phyloP scores from a whole-genome alignment of 2,329 filamentous ascomycete species.

The Helotiales sp. region DNA sequence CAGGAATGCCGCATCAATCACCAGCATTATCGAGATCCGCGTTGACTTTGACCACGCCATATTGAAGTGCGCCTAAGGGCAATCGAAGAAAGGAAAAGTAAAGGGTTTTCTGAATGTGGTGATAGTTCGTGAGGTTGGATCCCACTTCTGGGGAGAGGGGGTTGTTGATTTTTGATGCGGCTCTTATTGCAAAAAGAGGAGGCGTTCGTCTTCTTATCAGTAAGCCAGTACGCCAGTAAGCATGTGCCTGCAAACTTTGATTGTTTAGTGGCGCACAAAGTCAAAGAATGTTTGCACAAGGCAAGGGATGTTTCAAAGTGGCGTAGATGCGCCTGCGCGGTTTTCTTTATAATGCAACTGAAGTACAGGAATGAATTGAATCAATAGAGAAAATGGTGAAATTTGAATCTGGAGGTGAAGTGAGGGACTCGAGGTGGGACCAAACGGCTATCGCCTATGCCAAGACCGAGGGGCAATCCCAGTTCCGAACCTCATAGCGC shows the following conservation, averaged over 20 bases:
- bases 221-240: too few species aligned
- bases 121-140: neutral
- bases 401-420: neutral
- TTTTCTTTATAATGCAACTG: neutral
- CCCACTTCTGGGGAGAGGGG: neutral
- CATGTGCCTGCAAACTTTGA: neutral
- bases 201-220: neutral
- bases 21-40: slow-evolving; percentile 90
- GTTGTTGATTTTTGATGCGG: slow-evolving; percentile 6
- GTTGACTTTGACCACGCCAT: slow-evolving; percentile 94
- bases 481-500: too few species aligned
- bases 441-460: neutral
- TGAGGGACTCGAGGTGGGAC: too few species aligned
- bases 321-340: neutral
- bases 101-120: neutral
- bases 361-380: slow-evolving; percentile 1
- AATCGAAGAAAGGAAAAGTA: neutral
- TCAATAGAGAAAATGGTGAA: neutral
- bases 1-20: slow-evolving; percentile 89
- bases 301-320: neutral
- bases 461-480: too few species aligned
- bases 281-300: neutral
- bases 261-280: neutral
- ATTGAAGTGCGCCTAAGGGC: slow-evolving; percentile 30
- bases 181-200: neutral